Evolutionary conservation across 208 protist genomes (phyloP).

Genomic region (Acanthamoeba royreba): DNA sequence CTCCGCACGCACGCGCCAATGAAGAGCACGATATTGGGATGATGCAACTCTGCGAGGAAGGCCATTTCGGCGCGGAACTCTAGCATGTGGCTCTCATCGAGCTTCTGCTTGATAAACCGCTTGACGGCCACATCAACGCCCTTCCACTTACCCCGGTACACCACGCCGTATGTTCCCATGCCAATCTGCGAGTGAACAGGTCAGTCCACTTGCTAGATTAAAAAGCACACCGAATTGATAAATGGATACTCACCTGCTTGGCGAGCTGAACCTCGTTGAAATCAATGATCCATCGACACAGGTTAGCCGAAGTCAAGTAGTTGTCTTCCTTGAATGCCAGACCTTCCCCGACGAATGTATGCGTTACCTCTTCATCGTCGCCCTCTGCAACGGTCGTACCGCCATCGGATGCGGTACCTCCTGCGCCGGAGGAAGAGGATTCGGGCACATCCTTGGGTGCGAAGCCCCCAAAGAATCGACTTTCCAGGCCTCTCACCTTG

Average conservation of each 20-base stretch:
- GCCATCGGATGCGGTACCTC: too few relatives aligned
- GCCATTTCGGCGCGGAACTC: conserved; percentile 15
- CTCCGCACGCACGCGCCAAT: neutral
- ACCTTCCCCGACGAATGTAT: neutral
- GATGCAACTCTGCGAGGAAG: neutral
- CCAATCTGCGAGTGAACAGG: neutral
- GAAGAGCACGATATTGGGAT: neutral
- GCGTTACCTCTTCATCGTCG: neutral
- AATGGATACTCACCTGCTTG: too few relatives aligned
- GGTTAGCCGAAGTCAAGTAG: neutral
- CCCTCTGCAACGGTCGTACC: too few relatives aligned
- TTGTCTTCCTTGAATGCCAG: neutral
- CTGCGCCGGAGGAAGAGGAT: too few relatives aligned
- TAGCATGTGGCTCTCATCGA: neutral
- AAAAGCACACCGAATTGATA: too few relatives aligned
- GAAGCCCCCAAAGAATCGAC: neutral
- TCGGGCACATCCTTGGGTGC: too few relatives aligned
- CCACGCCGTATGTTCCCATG: neutral
- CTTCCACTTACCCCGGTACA: neutral
- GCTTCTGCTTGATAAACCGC: neutral
- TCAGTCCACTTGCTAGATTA: too few relatives aligned
- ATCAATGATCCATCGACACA: neutral
- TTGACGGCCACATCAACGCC: neutral
- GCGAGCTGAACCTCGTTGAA: neutral
- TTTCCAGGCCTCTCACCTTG: neutral